These are phyloP conservation scores for Eragrostis nindensis DNA, from an alignment of 176 grass and related monocot species.

Conservation along the genomic window DNA sequence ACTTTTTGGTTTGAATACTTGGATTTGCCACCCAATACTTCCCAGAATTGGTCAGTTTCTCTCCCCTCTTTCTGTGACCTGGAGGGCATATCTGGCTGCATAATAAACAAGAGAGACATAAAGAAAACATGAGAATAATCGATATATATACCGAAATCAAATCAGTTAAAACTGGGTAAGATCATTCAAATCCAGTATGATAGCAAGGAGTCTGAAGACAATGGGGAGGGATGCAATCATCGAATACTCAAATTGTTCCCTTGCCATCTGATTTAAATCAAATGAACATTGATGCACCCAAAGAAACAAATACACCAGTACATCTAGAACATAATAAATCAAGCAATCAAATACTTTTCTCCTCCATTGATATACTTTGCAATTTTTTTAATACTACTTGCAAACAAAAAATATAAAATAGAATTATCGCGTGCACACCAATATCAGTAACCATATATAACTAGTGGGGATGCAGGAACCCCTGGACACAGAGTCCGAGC, in stretches of 20 bases:
- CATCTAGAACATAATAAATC: background rate
- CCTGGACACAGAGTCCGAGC: too few relatives aligned
- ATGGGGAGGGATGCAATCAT: background rate
- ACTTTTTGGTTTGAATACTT: constrained; percentile 89
- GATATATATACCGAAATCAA: constrained; percentile 3
- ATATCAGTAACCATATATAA: background rate
- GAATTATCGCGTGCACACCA: background rate
- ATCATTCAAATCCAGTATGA: background rate
- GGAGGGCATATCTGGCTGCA: constrained; percentile 78
- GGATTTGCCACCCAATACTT: constrained; percentile 78
- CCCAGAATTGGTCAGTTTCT: constrained; percentile 95
- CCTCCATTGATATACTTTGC: background rate
- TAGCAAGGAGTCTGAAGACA: background rate
- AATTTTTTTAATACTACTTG: background rate
- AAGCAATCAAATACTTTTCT: background rate
- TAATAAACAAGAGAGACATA: constrained; percentile 29
- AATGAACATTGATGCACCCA: background rate
- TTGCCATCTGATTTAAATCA: background rate
- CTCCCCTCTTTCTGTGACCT: constrained; percentile 85
- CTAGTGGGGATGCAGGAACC: too few relatives aligned
- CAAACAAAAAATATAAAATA: background rate
- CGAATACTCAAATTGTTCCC: constrained; percentile 8
- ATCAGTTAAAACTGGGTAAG: background rate
- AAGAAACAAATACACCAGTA: background rate
- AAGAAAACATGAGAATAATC: constrained; percentile 11